Evolutionary conservation across 345 rosid species (phyloP), one percentile per base, ranked within the genome.

Genomic region (Arabis alpina): DNA sequence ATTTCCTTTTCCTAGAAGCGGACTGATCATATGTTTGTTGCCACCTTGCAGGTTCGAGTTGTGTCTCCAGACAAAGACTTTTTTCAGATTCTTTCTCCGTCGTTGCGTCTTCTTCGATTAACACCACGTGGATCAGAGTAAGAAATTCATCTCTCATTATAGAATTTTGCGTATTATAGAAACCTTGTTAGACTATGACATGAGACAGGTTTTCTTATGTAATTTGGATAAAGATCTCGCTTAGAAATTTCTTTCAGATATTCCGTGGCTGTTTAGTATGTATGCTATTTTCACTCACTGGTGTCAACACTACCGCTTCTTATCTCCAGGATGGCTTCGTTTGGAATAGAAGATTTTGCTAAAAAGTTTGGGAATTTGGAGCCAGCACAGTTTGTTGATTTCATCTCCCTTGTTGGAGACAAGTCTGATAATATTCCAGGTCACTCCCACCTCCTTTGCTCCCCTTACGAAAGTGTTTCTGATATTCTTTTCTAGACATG

Each of bases 41-140:
- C 32, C 12, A 14, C 62, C 45, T 68, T 59, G 58, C 83, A 94
- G 99, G 99, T 94, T 25, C 85, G 96, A 69, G 95, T 94, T 61
- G 96, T 94, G 76, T 94, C 99, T 54, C 99, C 99, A 0, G 99
- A 94, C 82, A 94, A 91, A 82, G 99, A 94, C 79, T 94, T 94
- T 77, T 94, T 94, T 75, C 97, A 94, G 84, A 91, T 94, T 80
- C 85, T 94, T 44, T 89, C 90, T 58, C 99, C 99, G 63, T 83
- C 96, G 2, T 82, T 94, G 53, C 96, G 99, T 44, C 99, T 94
- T 79, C 83, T 94, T 70, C 86, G 97, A 54, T 81, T 91, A 62
- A 89, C 96, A 62, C 86, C 96, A 16, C 97, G 97, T n/a, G 98
- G 99, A 56, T 44, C 81, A 59, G 95, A 85, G 97, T 94, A 60